Evolutionary conservation across 345 rosid genomes (phyloP), one percentile per base, ranked within the genome.

Genomic region (Eucalyptus regnans): DNA sequence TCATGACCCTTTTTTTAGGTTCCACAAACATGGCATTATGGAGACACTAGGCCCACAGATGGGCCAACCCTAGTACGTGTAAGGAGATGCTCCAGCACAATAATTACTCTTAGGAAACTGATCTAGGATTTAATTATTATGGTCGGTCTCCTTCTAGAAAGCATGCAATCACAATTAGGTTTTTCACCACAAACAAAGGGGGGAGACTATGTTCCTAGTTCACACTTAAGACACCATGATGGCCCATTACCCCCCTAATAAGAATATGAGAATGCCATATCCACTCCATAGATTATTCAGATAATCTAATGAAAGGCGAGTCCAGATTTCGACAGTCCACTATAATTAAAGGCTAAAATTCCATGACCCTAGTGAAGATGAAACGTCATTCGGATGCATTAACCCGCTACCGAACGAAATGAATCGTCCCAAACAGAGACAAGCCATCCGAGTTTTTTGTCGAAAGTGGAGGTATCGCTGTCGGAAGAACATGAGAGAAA

Each of bases 101-200:
- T 90, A 48, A 90, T 88, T 68, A 88, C 58, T 58, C 76, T 86
- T 41, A 48, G 71, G 87, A 76, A 87, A 51, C 46, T 33, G 58
- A 46, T 54, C 79, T 64, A 43, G 46, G 58, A 87, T 56, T 89
- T 43, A 87, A 86, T 44, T 87, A 86, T 88, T 66, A 58, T 64
- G 89, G 89, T 88, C 89, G 88, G 89, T 88, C 86, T 90, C 89
- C 86, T 90, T 90, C 91, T 66, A 90, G 91, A 90, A 81, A 62
- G 86, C 80, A 84, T 50, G 50, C 44, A 3, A 85, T 50, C 60
- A 86, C 43, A 66, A 86, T 90, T 90, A 90, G 91, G 91, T 90
- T 85, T 84, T 88, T 88, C 88, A 86, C 79, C 88, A 88, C 91
- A 86, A 88, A 84, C 50, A 16, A 79, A 17, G 84, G 84, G 50